These are phyloP conservation scores for Aspergillus diversus DNA, from an alignment of 495 filamentous ascomycete genomes.

Conservation along the genomic window DNA sequence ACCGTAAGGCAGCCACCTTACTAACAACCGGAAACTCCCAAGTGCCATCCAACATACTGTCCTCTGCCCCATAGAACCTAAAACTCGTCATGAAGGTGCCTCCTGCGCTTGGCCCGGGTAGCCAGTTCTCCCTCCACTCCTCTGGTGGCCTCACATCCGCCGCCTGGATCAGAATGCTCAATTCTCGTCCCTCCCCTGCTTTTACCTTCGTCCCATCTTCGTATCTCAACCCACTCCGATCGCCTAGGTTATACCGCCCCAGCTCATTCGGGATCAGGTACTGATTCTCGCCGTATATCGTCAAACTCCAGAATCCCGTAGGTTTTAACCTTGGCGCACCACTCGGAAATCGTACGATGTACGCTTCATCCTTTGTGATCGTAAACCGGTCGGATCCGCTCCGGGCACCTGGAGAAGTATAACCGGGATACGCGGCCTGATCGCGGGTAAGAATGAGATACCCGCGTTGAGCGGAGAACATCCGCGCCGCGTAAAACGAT, in stretches of 20 bases:
- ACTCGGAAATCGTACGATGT: not conserved
- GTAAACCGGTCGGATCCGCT: not conserved
- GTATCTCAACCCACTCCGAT: not conserved
- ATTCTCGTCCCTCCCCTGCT: not conserved
- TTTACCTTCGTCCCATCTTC: not conserved
- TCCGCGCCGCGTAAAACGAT: not conserved
- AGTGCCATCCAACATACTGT: not conserved
- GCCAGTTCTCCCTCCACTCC: not conserved
- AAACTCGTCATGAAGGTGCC: slow-evolving; percentile 1
- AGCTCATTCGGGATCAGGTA: not conserved
- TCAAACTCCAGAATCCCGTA: slow-evolving; percentile 1
- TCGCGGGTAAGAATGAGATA: not conserved
- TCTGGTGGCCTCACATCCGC: not conserved
- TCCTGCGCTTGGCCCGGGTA: not conserved
- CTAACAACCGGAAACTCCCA: slow-evolving; percentile 1
- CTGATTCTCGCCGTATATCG: slow-evolving; percentile 1
- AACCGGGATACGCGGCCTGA: not conserved
- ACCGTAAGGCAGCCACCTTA: not conserved
- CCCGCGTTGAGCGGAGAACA: slow-evolving; percentile 1
- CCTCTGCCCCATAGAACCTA: slow-evolving; percentile 1
- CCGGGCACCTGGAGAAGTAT: not conserved
- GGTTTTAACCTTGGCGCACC: not conserved
- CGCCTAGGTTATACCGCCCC: not conserved
- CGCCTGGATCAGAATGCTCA: not conserved
- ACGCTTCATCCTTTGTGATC: not conserved